phyloP scores from a whole-genome alignment of 2,329 filamentous ascomycete species.

The Colletotrichum musicola region DNA sequence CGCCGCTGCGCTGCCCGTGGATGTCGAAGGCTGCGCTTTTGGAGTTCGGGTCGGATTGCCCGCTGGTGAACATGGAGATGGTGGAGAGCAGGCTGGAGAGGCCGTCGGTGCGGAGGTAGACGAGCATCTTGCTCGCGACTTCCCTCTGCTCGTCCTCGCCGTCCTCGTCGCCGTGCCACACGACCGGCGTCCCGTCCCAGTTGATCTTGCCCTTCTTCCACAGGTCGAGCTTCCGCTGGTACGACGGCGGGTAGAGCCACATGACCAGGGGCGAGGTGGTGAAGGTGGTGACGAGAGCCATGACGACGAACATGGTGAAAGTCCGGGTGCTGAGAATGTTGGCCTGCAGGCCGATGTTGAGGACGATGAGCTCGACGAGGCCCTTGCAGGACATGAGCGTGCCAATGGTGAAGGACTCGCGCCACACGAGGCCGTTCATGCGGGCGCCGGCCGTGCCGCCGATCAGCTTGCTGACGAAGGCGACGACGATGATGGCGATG shows the following conservation, averaged over 20 bases:
- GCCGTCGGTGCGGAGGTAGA: conserved; percentile 63
- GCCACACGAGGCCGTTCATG: conserved; percentile 79
- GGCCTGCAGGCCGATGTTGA: conserved; percentile 80
- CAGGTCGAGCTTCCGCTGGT: conserved; percentile 52
- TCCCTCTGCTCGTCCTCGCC: conserved; percentile 42
- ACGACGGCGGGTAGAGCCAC: conserved; percentile 72
- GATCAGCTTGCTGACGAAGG: conserved; percentile 81
- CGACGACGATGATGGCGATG: conserved; percentile 80
- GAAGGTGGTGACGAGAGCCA: conserved; percentile 84
- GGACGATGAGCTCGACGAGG: conserved; percentile 84
- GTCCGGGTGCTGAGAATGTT: conserved; percentile 78
- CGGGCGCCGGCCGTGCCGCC: conserved; percentile 81
- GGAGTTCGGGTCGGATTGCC: background rate
- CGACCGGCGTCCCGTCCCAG: conserved; percentile 63
- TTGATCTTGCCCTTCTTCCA: conserved; percentile 82
- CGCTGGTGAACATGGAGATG: conserved; percentile 75
- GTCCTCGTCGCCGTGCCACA: conserved; percentile 52
- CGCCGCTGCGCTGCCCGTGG: conserved; percentile 4
- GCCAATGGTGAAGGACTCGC: conserved; percentile 84
- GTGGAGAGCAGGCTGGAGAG: conserved; percentile 91
- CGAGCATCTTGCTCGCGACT: conserved; percentile 41
- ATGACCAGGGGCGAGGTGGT: conserved; percentile 78
- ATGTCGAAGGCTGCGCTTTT: background rate
- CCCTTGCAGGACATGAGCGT: conserved; percentile 91
- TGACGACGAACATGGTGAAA: conserved; percentile 87